phyloP scores from a whole-genome alignment of 2,329 filamentous ascomycete species.

The Paecilomyces dactylethromorphus region DNA sequence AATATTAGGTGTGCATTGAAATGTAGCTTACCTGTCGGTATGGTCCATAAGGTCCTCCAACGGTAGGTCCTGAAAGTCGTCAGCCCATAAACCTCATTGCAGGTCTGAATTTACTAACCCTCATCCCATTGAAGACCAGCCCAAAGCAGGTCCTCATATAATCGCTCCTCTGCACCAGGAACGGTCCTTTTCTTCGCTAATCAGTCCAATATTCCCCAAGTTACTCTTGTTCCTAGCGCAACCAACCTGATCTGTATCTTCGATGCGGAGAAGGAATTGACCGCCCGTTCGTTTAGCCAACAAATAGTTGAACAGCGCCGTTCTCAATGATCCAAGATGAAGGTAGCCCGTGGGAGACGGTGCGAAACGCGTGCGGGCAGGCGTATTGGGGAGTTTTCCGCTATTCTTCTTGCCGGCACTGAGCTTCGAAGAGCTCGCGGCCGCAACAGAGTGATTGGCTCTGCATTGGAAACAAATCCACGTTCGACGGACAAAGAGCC shows the following conservation, averaged over 20 bases:
- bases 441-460: conserved; percentile 23
- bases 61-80: conserved; percentile 57
- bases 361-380: conserved; percentile 79
- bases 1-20: background rate
- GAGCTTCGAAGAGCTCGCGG: conserved; percentile 12
- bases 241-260: conserved; percentile 86
- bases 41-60: conserved; percentile 74
- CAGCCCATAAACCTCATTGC: conserved; percentile 2
- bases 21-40: conserved; percentile 65
- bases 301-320: conserved; percentile 91
- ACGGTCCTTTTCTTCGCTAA: conserved; percentile 67
- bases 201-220: conserved; percentile 19
- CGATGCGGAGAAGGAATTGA: conserved; percentile 83
- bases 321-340: conserved; percentile 84
- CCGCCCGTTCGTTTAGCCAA: conserved; percentile 82
- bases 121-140: conserved; percentile 90
- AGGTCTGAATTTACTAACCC: conserved; percentile 43
- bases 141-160: conserved; percentile 80
- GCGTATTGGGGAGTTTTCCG: conserved; percentile 41
- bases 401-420: conserved; percentile 22
- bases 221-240: background rate
- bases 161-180: conserved; percentile 65
- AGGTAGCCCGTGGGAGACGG: conserved; percentile 92
- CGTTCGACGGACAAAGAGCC: conserved; percentile 21
- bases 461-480: conserved; percentile 33